These are phyloP conservation scores for Scutellaria minor DNA, from an alignment of 257 asterid genomes.

Conservation along the genomic window DNA sequence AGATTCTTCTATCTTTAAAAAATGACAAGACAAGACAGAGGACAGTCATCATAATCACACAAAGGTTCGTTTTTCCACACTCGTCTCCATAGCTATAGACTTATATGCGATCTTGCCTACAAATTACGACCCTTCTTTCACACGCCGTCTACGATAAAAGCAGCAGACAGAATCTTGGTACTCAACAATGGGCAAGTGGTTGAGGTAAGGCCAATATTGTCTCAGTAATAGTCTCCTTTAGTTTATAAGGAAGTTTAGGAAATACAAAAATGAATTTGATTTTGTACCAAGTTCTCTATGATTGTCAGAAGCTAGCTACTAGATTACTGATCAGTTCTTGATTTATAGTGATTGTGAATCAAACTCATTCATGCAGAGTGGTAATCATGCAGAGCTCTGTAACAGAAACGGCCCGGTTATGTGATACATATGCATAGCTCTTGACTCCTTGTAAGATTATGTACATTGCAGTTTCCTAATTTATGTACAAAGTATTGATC, in stretches of 20 bases:
- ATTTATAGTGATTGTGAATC: background rate
- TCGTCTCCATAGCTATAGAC: background rate
- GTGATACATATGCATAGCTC: constrained; percentile 9
- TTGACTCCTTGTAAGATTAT: too few species aligned
- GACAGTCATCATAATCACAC: constrained; percentile 51
- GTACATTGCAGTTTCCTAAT: background rate
- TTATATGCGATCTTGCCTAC: background rate
- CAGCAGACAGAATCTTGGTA: constrained; percentile 54
- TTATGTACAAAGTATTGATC: background rate
- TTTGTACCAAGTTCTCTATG: too few species aligned
- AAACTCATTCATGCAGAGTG: constrained; percentile 41
- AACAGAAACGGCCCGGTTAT: constrained; percentile 16
- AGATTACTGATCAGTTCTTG: background rate
- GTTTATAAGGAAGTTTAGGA: background rate
- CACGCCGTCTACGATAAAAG: constrained; percentile 53
- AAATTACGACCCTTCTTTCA: constrained; percentile 18
- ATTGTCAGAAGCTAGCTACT: background rate
- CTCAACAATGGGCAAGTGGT: constrained; percentile 49
- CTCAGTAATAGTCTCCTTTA: background rate
- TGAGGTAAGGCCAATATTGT: constrained; percentile 41
- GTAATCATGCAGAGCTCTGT: constrained; percentile 42
- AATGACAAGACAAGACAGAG: constrained; percentile 36
- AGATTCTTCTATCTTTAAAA: constrained; percentile 43
- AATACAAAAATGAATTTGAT: too few species aligned
- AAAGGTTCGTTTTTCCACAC: constrained; percentile 39